These are phyloP conservation scores for Polytrichum commune DNA, from an alignment of 225 moss, liverwort and hornwort genomes.

Conservation along the genomic window DNA sequence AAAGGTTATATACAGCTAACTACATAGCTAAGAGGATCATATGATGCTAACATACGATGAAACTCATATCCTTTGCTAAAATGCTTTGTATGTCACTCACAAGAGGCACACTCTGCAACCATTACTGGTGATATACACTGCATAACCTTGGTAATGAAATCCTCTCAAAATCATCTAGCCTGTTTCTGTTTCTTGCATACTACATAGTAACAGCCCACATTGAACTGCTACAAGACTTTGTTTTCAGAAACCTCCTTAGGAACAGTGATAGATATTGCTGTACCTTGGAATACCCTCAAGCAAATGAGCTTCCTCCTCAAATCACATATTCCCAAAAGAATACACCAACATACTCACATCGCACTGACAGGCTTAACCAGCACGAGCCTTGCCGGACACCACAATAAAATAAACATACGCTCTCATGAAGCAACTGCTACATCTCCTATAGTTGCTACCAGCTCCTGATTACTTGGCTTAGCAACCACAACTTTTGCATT, in stretches of 20 bases:
- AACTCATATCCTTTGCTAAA: constrained; percentile 9
- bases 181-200: constrained; percentile 11
- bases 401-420: constrained; percentile 4
- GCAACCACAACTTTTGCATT: constrained; percentile 35
- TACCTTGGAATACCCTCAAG: constrained; percentile 35
- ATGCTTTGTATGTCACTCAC: constrained; percentile 1
- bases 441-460: constrained; percentile 34
- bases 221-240: constrained; percentile 9
- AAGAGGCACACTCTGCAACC: constrained; percentile 3
- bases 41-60: constrained; percentile 8
- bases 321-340: constrained; percentile 14
- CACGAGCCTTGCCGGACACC: background rate
- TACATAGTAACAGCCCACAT: constrained; percentile 10
- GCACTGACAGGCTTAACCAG: background rate
- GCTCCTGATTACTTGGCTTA: constrained; percentile 34
- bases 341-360: background rate
- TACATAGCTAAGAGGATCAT: constrained; percentile 14
- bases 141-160: constrained; percentile 1
- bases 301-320: constrained; percentile 21
- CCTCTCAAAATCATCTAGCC: constrained; percentile 14
- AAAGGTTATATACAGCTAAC: constrained; percentile 20
- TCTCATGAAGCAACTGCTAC: constrained; percentile 45
- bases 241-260: constrained; percentile 11
- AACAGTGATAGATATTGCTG: constrained; percentile 20
- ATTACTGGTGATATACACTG: constrained; percentile 7